Conservation (phyloP, 1,284 basidiomycete genomes). For the Mycena citricolor region DNA sequence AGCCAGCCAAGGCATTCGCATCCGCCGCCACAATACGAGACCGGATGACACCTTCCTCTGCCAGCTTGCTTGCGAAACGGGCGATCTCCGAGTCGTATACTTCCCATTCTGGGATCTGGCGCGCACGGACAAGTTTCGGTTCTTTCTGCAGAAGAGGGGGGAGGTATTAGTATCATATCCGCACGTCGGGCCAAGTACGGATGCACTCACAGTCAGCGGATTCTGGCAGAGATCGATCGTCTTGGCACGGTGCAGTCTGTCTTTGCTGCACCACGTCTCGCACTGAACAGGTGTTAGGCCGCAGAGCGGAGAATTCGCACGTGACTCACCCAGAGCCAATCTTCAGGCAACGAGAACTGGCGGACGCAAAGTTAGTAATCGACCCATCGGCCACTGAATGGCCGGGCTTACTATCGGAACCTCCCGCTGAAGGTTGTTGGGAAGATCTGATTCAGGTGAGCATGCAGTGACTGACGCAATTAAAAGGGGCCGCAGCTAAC, state of each 20-base stretch:
- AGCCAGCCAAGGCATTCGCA: constrained; percentile 67
- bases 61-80: constrained; percentile 66
- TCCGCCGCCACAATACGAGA: constrained; percentile 68
- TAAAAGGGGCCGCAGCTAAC: constrained; percentile 33
- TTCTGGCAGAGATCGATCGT: constrained; percentile 94
- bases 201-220: constrained; percentile 73
- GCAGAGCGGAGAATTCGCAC: constrained; percentile 1
- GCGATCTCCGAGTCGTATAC: constrained; percentile 84
- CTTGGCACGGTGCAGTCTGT: constrained; percentile 76
- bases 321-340: constrained; percentile 85
- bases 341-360: constrained; percentile 82
- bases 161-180: constrained; percentile 1
- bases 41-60: constrained; percentile 63
- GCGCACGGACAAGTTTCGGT: constrained; percentile 89
- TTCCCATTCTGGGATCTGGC: constrained; percentile 98
- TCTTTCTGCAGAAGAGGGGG: constrained; percentile 82
- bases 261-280: constrained; percentile 89
- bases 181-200: constrained; percentile 1
- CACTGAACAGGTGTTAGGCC: constrained; percentile 47
- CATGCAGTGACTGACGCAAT: constrained; percentile 5
- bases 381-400: constrained; percentile 1
- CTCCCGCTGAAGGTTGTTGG: constrained; percentile 86
- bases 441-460: constrained; percentile 74
- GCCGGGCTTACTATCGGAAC: constrained; percentile 77
- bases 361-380: constrained; percentile 5